Evolutionary conservation across 108 stramenopile genomes (phyloP), one percentile per base, ranked within the genome.

Genomic region (Nannochloropsis oceanica): DNA sequence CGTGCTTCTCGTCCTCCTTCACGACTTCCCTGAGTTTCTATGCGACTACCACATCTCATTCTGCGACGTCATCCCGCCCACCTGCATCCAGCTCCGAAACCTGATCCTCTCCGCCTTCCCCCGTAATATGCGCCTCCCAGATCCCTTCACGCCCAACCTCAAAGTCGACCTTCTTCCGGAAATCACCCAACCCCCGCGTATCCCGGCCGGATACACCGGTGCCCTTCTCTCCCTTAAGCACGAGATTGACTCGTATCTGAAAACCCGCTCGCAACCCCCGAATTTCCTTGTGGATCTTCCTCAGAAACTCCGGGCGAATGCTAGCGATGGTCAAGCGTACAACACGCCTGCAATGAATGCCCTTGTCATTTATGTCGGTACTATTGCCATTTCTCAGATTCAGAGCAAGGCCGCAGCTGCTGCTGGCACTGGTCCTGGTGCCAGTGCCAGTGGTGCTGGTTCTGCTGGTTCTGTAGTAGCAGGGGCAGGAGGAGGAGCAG

Each of bases 111-210:
- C 96, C 11, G 98, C 99, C 8, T 96, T 94, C 85, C 99, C 99
- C 0, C 94, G 97, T 89, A 94, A 93, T 42, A 98, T 99, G 95
- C 90, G 90, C 84, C 93, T 97, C 13, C 97, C 96, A 34, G 99
- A 99, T 91, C 98, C 99, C 18, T 98, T 99, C 92, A 97, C 96
- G 46, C 96, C 98, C 46, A 96, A 97, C 90, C 94, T 98, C 80
- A 97, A 97, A 91, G 95, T 99, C 26, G 99, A 98, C 89, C 89
- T 92, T 24, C 93, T 99, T 14, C 96, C 97, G 81, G 98, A 98
- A 90, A 96, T 97, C 83, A 83, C 93, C 43, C 92, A 93, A 84
- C 93, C 95, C 79, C 99, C 99, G 24, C 85, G 93, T 18, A 91
- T 98, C 82, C 91, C 96, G 22, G 94, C 95, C 46, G 95, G 97